Base-by-base conservation (phyloP, 768 basidiomycete species). In the Exidia glandulosa region DNA sequence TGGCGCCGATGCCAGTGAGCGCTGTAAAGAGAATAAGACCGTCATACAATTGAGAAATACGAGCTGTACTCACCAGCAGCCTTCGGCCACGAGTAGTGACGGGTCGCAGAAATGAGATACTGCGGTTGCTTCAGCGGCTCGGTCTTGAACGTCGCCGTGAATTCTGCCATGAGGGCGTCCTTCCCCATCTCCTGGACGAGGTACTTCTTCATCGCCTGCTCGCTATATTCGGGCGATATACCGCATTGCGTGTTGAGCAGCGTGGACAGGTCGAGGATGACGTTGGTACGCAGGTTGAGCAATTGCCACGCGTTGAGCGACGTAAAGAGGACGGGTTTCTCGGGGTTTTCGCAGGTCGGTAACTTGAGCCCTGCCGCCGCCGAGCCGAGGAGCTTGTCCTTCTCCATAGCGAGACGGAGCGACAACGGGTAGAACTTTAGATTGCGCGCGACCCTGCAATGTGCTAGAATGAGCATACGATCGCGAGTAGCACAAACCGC, bases 61-160 rank as follows among this genome's bases (percentile, higher is more conserved):
- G 56, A 61, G 0, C 10, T n/a, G 14, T 1, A 0, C 57, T 10
- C 30, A 77, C 78, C 74, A 27, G 75, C 73, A 23, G 70, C 71
- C 64, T 80, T 80, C 14, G 77, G 76, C 79, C 79, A 80, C 1
- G 77, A 78, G 57, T 76, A 78, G 63, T 79, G 77, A 19, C 69
- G 71, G 5, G 76, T 73, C 41, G 59, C 66, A 1, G 70, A 60
- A n/a, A 71, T 63, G 7, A 73, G 50, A 50, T 71, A 72, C 32
- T 61, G 63, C 25, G 69, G 66, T 32, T 63, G 52, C 41, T 65
- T 47, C 57, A 63, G 61, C 33, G 73, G 63, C 6, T 63, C 62
- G n/a, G n/a, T n/a, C 16, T 7, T 7, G 19, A 23, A 5, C 5
- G 9, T 19, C 0, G 23, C 23, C 10, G 6, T 45, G 50, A 61